Evolutionary conservation across 139 green algal genomes (phyloP).

Genomic region (Chlamydomonas urium): DNA sequence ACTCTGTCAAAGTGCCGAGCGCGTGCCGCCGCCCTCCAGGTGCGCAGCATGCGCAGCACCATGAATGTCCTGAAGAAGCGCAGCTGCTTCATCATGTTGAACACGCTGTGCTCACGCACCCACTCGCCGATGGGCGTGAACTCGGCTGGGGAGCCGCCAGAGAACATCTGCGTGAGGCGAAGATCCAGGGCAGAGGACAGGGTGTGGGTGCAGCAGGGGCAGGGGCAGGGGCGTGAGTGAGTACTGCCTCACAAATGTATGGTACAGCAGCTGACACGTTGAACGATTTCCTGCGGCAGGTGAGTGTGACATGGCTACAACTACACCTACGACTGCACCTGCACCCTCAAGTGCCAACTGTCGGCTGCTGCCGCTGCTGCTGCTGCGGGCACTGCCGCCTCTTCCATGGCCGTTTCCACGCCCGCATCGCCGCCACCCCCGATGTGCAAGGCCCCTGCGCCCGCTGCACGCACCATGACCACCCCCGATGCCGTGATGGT

Average conservation of each 20-base stretch:
- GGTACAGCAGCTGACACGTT: background rate
- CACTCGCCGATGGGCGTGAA: conserved; percentile 53
- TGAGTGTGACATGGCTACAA: too few relatives aligned
- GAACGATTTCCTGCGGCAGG: background rate
- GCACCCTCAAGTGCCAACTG: too few relatives aligned
- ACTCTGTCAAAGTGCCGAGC: conserved; percentile 29
- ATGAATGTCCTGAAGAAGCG: conserved; percentile 51
- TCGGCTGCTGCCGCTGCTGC: too few relatives aligned
- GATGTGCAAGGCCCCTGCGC: too few relatives aligned
- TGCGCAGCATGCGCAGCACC: conserved; percentile 31
- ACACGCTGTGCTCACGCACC: conserved; percentile 50
- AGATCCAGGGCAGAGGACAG: too few relatives aligned
- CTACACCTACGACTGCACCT: too few relatives aligned
- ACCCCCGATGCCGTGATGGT: conserved; percentile 47
- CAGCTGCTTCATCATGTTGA: conserved; percentile 60
- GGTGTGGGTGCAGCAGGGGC: background rate
- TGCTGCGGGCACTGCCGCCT: too few relatives aligned
- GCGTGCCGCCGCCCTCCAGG: conserved; percentile 38
- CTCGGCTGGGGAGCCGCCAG: conserved; percentile 21
- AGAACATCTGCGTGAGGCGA: conserved; percentile 9
- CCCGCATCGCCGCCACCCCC: too few relatives aligned
- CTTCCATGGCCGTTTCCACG: too few relatives aligned
- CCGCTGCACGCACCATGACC: conserved; percentile 37
- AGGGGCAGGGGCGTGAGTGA: background rate
- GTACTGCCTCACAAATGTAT: background rate